These are phyloP conservation scores for Punctularia strigosozonata DNA, from an alignment of 768 basidiomycete genomes.

Conservation along the genomic window DNA sequence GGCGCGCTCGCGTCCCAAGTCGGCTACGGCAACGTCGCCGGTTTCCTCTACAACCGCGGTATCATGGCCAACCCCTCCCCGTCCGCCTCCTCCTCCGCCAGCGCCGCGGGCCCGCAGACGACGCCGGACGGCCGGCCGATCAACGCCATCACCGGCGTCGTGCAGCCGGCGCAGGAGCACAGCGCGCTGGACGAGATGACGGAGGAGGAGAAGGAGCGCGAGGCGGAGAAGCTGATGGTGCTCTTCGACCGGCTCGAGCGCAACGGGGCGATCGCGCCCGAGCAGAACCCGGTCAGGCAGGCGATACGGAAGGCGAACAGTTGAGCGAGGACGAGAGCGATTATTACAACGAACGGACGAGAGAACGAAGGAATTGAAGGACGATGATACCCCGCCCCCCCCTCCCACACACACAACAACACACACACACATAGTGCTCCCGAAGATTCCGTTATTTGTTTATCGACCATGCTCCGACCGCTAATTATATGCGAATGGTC, in stretches of 20 bases:
- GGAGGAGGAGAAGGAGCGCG: slow-evolving; percentile 88
- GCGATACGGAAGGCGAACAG: too few relatives aligned
- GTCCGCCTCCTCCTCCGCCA: slow-evolving; percentile 17
- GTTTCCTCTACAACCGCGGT: slow-evolving; percentile 88
- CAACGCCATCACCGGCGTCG: slow-evolving; percentile 84
- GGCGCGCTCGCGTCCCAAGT: slow-evolving; percentile 61
- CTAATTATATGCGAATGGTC: too few relatives aligned
- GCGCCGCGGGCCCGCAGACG: slow-evolving; percentile 19
- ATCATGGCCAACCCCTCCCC: slow-evolving; percentile 51
- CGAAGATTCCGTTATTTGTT: too few relatives aligned
- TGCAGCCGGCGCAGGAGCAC: slow-evolving; percentile 25
- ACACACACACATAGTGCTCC: too few relatives aligned
- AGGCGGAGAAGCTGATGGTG: slow-evolving; percentile 86
- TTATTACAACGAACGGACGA: too few relatives aligned
- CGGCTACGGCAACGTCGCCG: slow-evolving; percentile 94
- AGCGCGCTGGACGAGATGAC: slow-evolving; percentile 56
- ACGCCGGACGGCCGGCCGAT: slow-evolving; percentile 34
- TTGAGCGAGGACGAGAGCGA: too few relatives aligned
- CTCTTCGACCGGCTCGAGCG: slow-evolving; percentile 84
- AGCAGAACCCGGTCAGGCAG: slow-evolving; percentile 21
- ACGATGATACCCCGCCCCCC: too few relatives aligned
- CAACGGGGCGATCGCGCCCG: slow-evolving; percentile 36
- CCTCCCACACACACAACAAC: too few relatives aligned
- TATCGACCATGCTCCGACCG: too few relatives aligned
- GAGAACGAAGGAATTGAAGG: too few relatives aligned